Base-by-base conservation (phyloP, 2,329 filamentous ascomycete genomes). In the Podosphaera xanthii region DNA sequence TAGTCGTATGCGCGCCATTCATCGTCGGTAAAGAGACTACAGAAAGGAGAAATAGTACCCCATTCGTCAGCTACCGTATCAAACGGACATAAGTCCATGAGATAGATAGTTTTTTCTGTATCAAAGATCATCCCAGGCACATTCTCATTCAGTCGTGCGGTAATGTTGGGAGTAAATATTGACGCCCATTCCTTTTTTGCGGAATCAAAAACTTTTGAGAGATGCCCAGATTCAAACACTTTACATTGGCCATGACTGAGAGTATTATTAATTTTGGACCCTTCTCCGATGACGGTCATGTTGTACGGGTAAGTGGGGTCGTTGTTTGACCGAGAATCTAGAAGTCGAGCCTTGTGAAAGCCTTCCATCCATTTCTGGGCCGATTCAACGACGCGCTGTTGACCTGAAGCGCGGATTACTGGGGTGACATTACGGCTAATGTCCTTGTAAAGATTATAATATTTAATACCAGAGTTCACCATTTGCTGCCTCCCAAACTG, bases 1-100 rank as follows among this genome's bases (percentile, higher is more conserved):
- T 95, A 94, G 70, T 89, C 83, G 71, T 94, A 95, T 61, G 78
- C 72, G 42, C 73, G 72, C 86, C 87, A 95, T 70, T 94, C 88
- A 0, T 77, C 70, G 12, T 75, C 69, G 0, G 79, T 82, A 72
- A 95, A 95, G 34, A 95, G 74, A 12, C 69, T 68, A 70, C 90
- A 96, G 71, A 95, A 94, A 0, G 75, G 72, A 0, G 87, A 88
- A 8, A 84, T 69, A 3, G 71, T 75, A 3, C 73, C 77, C 2
- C 76, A 71, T 0, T 71, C 67, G 4, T 79, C 74, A 7, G 83
- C 81, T n/a, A 94, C 81, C 0, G 87, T 91, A 64, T 84, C 78
- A 71, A 88, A 95, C 0, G 90, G 83, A 67, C 90, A 96, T 61
- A 95, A 75, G 65, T 95, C 88, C 88, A 96, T 95, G 40, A 96